Percentiles rank a stretch among this genome's conserved stretches.
Evolutionary conservation across 768 basidiomycete species (phyloP).

Genomic region (Pseudohyphozyma bogoriensis): DNA sequence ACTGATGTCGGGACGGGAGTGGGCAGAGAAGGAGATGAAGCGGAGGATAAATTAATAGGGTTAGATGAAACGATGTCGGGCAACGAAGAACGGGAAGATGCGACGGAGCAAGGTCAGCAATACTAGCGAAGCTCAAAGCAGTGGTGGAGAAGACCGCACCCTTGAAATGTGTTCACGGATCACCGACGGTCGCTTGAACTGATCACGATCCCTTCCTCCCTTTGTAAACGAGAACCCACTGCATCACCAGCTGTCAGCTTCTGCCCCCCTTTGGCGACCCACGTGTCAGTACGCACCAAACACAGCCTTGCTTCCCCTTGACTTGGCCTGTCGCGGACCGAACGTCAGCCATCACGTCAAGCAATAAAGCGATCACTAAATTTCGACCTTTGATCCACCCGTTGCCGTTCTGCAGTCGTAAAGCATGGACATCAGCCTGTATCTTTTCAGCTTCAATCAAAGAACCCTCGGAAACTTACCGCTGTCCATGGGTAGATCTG

Average conservation of each 20-base stretch:
- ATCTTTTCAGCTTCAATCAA: not conserved
- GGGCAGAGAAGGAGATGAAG: not conserved
- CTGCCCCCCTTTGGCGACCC: too few species aligned
- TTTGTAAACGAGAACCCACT: not conserved
- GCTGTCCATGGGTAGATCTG: not conserved
- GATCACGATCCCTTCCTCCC: too few species aligned
- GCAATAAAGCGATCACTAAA: not conserved
- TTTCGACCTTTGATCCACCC: not conserved
- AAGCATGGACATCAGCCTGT: not conserved
- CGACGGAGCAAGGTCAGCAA: not conserved
- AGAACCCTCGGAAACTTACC: not conserved
- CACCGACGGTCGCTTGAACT: too few species aligned
- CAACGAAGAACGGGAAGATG: not conserved
- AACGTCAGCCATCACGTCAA: too few species aligned
- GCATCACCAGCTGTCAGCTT: not conserved
- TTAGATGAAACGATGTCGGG: not conserved
- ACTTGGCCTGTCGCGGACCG: too few species aligned
- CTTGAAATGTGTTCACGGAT: too few species aligned
- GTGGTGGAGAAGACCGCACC: too few species aligned
- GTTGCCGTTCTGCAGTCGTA: not conserved
- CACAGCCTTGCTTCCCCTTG: too few species aligned
- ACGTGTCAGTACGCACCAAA: too few species aligned
- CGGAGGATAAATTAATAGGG: not conserved
- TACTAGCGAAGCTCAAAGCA: not conserved
- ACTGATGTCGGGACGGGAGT: not conserved